A percentile compares a stretch with the other conserved stretches of the same genome.
phyloP scores from a whole-genome alignment of 2,329 filamentous ascomycete genomes.

The Biscogniauxia marginata region DNA sequence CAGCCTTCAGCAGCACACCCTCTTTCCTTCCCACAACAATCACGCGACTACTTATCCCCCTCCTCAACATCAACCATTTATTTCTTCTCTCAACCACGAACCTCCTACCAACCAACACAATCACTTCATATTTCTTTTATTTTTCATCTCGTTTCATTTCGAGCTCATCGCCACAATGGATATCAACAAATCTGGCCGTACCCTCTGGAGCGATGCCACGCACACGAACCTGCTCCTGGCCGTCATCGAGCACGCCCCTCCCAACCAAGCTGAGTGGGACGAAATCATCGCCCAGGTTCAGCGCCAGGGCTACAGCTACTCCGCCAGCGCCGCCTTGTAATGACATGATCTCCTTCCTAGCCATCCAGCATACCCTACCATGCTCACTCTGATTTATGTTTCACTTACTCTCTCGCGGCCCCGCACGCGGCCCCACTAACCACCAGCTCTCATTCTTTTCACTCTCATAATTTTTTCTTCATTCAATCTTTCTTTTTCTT shows the following conservation, averaged over 20 bases:
- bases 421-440: slow-evolving; percentile 4
- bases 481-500: slow-evolving; percentile 13
- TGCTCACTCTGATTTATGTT: too few relatives aligned
- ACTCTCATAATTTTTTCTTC: slow-evolving; percentile 1
- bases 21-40: neutral
- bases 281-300: slow-evolving; percentile 33
- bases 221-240: slow-evolving; percentile 40
- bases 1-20: neutral
- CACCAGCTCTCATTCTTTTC: neutral
- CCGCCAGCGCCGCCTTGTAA: slow-evolving; percentile 42
- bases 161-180: slow-evolving; percentile 2
- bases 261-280: slow-evolving; percentile 34
- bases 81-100: neutral
- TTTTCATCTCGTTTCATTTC: neutral
- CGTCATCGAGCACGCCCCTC: slow-evolving; percentile 37
- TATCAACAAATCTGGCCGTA: slow-evolving; percentile 9
- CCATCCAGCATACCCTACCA: neutral
- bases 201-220: slow-evolving; percentile 30
- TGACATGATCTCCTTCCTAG: slow-evolving; percentile 1
- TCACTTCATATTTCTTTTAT: neutral
- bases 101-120: neutral
- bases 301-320: slow-evolving; percentile 39
- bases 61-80: neutral
- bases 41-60: neutral
- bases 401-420: too few relatives aligned